These are phyloP conservation scores for Starmera quercuum DNA, from an alignment of 805 yeast species.

Conservation along the genomic window DNA sequence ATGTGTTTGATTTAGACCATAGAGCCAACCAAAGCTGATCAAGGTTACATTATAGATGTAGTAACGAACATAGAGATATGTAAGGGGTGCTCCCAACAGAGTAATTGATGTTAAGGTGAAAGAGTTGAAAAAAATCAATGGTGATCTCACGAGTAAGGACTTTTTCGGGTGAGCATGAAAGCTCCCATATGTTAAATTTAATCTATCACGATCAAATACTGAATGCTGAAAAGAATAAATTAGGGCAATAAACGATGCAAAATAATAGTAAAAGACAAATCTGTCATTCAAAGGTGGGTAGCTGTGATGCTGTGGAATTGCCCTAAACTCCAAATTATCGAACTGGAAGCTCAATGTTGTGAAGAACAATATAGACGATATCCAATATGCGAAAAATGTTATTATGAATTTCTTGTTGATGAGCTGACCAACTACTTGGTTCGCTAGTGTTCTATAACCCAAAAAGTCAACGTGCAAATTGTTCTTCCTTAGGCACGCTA, in stretches of 20 bases:
- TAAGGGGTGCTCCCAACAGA: constrained; percentile 27
- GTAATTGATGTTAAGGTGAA: constrained; percentile 23
- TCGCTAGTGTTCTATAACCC: constrained; percentile 23
- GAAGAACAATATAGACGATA: constrained; percentile 18
- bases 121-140: constrained; percentile 30
- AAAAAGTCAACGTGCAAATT: constrained; percentile 30
- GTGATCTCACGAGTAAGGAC: constrained; percentile 19
- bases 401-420: constrained; percentile 16
- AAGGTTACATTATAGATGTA: constrained; percentile 32
- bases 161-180: constrained; percentile 31
- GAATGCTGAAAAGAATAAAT: constrained; percentile 45
- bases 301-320: constrained; percentile 29
- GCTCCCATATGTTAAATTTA: constrained; percentile 34
- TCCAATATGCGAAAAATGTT: constrained; percentile 13
- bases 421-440: constrained; percentile 18
- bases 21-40: constrained; percentile 21
- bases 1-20: constrained; percentile 30
- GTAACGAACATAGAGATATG: constrained; percentile 33
- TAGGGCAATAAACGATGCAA: constrained; percentile 30
- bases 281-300: constrained; percentile 35
- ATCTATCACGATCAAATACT: constrained; percentile 45
- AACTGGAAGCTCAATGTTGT: constrained; percentile 16
- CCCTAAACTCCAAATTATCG: constrained; percentile 12
- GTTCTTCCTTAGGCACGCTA: constrained; percentile 31
- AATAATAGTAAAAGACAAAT: constrained; percentile 43